Percentiles rank a stretch among this genome's conserved stretches.
Evolutionary conservation across 106 monocot genomes (phyloP).

Genomic region (Platanthera zijinensis): DNA sequence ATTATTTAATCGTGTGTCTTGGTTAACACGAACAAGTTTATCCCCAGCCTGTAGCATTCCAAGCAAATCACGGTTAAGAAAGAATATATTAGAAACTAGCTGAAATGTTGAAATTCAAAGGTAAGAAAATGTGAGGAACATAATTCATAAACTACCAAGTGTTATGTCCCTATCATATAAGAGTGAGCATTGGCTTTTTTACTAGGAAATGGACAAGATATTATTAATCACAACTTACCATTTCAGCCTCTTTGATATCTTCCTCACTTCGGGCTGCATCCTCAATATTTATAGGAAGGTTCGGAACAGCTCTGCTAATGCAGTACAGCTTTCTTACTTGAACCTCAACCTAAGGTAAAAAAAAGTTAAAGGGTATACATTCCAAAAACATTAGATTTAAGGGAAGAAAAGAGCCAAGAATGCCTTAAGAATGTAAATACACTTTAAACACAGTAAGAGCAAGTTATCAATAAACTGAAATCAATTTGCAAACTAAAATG

Average conservation of each 20-base stretch:
- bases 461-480: background rate
- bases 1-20: slow-evolving; percentile 76
- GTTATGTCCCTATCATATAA: background rate
- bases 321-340: slow-evolving; percentile 83
- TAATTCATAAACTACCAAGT: background rate
- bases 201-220: background rate
- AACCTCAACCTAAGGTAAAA: slow-evolving; percentile 60
- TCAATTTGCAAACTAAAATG: background rate
- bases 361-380: background rate
- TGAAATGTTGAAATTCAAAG: background rate
- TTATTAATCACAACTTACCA: slow-evolving; percentile 17
- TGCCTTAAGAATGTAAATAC: background rate
- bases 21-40: slow-evolving; percentile 74
- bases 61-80: background rate
- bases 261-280: slow-evolving; percentile 81
- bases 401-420: background rate
- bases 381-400: background rate
- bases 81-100: background rate
- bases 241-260: slow-evolving; percentile 61
- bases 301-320: slow-evolving; percentile 55
- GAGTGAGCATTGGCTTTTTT: background rate
- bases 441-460: background rate
- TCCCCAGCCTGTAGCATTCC: slow-evolving; percentile 43
- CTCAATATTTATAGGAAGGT: slow-evolving; percentile 78
- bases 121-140: background rate